phyloP scores from a whole-genome alignment of 1,139 yeast species.

The Saccharomyces hybrid region DNA sequence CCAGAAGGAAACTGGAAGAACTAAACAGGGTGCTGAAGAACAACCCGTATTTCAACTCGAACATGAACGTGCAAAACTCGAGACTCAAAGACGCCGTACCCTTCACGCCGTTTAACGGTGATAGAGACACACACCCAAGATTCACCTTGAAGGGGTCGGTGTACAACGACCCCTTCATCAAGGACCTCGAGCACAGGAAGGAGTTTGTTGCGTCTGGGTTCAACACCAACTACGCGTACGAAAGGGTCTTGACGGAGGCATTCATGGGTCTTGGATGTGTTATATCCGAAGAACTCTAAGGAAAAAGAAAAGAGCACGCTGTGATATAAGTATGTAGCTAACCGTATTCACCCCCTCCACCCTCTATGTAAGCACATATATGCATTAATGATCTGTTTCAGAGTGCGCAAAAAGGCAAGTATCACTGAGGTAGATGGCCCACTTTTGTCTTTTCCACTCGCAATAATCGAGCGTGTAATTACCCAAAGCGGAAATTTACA shows the following conservation, averaged over 20 bases:
- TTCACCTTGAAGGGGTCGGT: conserved; percentile 36
- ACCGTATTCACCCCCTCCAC: not conserved
- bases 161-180: conserved; percentile 56
- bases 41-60: conserved; percentile 28
- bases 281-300: conserved; percentile 53
- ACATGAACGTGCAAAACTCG: conserved; percentile 10
- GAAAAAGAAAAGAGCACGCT: conserved; percentile 7
- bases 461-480: not conserved
- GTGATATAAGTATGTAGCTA: not conserved
- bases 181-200: conserved; percentile 51
- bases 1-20: conserved; percentile 58
- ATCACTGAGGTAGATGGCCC: not conserved
- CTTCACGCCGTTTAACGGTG: conserved; percentile 92
- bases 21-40: conserved; percentile 40
- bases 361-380: not conserved
- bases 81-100: conserved; percentile 38
- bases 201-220: conserved; percentile 85
- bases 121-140: conserved; percentile 48
- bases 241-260: conserved; percentile 77
- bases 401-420: not conserved
- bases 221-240: conserved; percentile 59
- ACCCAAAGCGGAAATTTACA: not conserved
- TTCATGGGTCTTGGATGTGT: conserved; percentile 83
- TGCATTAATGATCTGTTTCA: not conserved
- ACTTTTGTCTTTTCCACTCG: not conserved